Base-by-base conservation (phyloP, 129 eudicot genomes). In the Mikania micrantha region DNA sequence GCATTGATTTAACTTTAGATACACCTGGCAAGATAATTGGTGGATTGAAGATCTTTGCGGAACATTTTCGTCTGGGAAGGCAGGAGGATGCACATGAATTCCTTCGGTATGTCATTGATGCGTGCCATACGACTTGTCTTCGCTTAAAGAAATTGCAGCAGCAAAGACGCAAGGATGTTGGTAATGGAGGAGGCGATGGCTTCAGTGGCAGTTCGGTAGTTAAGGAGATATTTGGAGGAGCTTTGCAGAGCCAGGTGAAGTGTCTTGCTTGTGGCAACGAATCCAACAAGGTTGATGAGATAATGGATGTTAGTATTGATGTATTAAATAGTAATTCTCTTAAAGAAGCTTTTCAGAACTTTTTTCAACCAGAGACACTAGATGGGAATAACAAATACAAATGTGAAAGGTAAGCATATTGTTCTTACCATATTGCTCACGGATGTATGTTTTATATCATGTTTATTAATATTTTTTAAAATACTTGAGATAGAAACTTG, bases 81-180 rank as follows among this genome's bases (percentile, higher is more conserved):
- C 99, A 94, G 75, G 99, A 94, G 85, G 99, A 94, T 74, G 99
- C 99, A 3, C 99, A 94, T 60, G 99, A 94, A 67, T 94, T 94
- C 36, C 75, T 94, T 64, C 81, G 95, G 2, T 89, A 86, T 66
- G 99, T 94, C 41, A 94, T 94, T 74, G 99, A 89, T 72, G 93
- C 95, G 1, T 94, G 99, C 58, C 96, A 94, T 65, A 89, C 85
- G n/a, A 87, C 95, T 0, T 89, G 95, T 80, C 84, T 94, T 64
- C 85, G 99, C 17, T 75, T 94, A 75, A 94, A 79, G 84, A 89
- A 94, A 77, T 63, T 89, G 77, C 95, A 94, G 73, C 92, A 73
- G 66, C 85, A 76, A 56, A 72, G 80, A 35, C 75, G 81, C 24
- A 84, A 72, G 66, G 69, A 29, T 36, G 54, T 54, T 52, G 72